Evolutionary conservation across 2,329 filamentous ascomycete genomes (phyloP).

Genomic region (Trichoderma pleuroti): DNA sequence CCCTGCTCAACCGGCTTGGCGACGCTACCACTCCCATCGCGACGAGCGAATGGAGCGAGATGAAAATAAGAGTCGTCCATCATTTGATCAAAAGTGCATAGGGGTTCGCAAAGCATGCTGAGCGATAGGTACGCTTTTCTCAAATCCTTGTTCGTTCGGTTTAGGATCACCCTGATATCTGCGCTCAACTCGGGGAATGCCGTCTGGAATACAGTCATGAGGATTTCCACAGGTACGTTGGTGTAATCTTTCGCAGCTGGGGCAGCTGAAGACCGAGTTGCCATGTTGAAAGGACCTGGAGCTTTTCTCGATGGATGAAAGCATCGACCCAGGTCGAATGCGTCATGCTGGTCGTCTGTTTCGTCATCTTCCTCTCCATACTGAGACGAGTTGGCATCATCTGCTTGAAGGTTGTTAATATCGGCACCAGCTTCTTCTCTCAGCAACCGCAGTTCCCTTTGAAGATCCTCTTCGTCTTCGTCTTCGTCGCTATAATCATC

Average conservation of each 20-base stretch:
- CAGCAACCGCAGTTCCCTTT: background rate
- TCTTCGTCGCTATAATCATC: background rate
- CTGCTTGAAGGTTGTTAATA: background rate
- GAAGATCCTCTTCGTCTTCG: constrained; percentile 11
- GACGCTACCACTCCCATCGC: background rate
- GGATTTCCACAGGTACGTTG: constrained; percentile 30
- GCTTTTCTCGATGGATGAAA: background rate
- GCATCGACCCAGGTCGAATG: constrained; percentile 24
- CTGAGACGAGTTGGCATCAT: background rate
- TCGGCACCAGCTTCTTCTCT: background rate
- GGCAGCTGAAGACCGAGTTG: background rate
- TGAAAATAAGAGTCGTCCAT: constrained; percentile 25
- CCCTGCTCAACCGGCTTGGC: background rate
- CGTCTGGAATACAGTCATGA: constrained; percentile 33
- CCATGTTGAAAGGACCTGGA: background rate
- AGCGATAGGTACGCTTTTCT: constrained; percentile 39
- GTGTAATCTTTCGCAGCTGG: background rate
- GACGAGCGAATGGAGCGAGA: background rate
- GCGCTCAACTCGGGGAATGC: constrained; percentile 44
- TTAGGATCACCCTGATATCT: constrained; percentile 33
- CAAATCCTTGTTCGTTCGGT: constrained; percentile 33
- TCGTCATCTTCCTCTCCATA: constrained; percentile 22
- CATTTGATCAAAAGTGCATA: constrained; percentile 33
- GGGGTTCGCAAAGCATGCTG: constrained; percentile 30
- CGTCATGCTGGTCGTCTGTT: constrained; percentile 22